A percentile compares a stretch with the other conserved stretches of the same genome.
phyloP scores from a whole-genome alignment of 352 stramenopile species.

The Pseudoperonospora humuli region DNA sequence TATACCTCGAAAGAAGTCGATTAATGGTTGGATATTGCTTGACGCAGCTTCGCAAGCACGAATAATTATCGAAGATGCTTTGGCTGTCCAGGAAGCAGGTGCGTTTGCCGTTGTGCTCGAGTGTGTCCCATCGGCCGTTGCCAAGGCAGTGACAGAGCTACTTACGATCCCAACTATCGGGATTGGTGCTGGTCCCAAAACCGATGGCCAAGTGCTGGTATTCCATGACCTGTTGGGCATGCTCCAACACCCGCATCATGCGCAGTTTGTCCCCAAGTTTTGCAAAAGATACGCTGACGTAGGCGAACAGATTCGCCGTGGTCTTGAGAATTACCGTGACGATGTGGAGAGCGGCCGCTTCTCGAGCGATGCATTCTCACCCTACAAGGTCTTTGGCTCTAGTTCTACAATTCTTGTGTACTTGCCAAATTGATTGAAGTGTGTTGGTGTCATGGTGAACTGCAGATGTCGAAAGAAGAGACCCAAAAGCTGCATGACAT shows the following conservation, averaged over 20 bases:
- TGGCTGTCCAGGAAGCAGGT: constrained; percentile 92
- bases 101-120: constrained; percentile 91
- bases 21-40: not conserved
- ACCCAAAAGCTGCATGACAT: constrained; percentile 60
- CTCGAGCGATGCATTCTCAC: constrained; percentile 89
- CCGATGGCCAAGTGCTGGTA: constrained; percentile 94
- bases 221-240: constrained; percentile 99
- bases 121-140: constrained; percentile 85
- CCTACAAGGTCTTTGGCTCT: constrained; percentile 83
- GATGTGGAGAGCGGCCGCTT: constrained; percentile 95
- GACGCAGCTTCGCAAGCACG: constrained; percentile 58
- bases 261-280: constrained; percentile 94
- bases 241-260: constrained; percentile 96
- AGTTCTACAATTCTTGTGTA: not conserved
- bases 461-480: constrained; percentile 75
- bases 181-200: constrained; percentile 93
- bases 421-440: not conserved
- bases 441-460: constrained; percentile 2
- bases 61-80: constrained; percentile 93
- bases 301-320: constrained; percentile 89
- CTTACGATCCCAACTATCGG: constrained; percentile 97
- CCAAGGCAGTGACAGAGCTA: constrained; percentile 89
- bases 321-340: constrained; percentile 92
- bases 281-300: constrained; percentile 97
- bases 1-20: not conserved